Base-by-base conservation (phyloP, 2,329 filamentous ascomycete species). In the Colletotrichum viniferum region DNA sequence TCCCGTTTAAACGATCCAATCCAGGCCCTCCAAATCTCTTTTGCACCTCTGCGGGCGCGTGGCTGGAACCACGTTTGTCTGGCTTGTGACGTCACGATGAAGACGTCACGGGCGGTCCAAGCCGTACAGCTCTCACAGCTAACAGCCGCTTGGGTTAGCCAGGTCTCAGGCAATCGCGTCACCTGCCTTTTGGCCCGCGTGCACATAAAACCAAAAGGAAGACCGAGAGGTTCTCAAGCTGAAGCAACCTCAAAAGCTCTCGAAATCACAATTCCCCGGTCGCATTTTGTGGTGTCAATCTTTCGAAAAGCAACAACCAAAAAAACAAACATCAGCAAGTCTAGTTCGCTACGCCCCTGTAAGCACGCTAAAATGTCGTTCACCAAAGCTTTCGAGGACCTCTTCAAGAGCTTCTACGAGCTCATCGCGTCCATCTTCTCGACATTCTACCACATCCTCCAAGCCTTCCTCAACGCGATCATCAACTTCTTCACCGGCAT, bases 361-460 rank as follows among this genome's bases (percentile, higher is more conserved):
- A 48, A 32, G 4, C 32, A 13, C 38, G 21, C 62, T 76, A 82
- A 68, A 69, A 84, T 85, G 83, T 79, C 83, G 58, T 74, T 86
- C 79, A 81, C 81, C 26, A 78, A 79, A 60, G 85, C 85, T 34
- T 76, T 87, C 67, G 78, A 79, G 60, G 82, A 85, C 77, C 80
- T 86, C 64, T 79, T 86, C 79, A 84, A 82, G 78, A 86, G 84
- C 79, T 80, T 87, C 79, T 86, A 84, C 74, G 85, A 87, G 80
- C 84, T 87, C 34, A 74, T 86, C 52, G 78, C 82, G 38, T 85
- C 85, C 7, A 74, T 87, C 64, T 77, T 87, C 32, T 77, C 79
- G 38, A 81, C 84, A n/a, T 65, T 82, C 58, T 83, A 82, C 77
- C 64, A 81, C 70, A 48, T 86, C 38, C 73, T 86, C 16, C 81